Evolutionary conservation across 2,329 filamentous ascomycete genomes (phyloP).

Genomic region (Pyrenophora tritici-repentis): DNA sequence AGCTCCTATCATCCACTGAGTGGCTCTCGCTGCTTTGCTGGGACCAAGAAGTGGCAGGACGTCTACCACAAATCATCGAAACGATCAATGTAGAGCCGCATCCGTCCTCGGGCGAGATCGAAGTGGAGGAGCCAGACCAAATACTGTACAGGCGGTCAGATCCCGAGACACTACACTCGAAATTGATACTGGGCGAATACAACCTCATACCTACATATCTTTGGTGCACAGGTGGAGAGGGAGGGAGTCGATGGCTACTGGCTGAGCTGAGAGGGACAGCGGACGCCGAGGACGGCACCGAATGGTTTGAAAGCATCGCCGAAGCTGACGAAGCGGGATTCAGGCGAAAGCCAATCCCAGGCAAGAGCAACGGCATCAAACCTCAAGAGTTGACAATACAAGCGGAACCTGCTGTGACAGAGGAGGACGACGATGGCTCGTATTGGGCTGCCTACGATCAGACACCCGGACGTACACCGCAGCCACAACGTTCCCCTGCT

Average conservation of each 20-base stretch:
- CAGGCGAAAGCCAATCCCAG: slow-evolving; percentile 29
- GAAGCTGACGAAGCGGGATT: slow-evolving; percentile 64
- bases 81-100: slow-evolving; percentile 75
- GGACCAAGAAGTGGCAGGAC: slow-evolving; percentile 61
- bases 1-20: slow-evolving; percentile 66
- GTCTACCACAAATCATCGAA: slow-evolving; percentile 65
- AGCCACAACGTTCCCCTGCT: slow-evolving; percentile 64
- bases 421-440: slow-evolving; percentile 70
- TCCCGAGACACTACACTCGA: slow-evolving; percentile 72
- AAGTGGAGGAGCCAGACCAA: slow-evolving; percentile 69
- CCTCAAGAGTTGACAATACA: slow-evolving; percentile 14
- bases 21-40: slow-evolving; percentile 78
- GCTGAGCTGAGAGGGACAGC: slow-evolving; percentile 68
- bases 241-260: slow-evolving; percentile 72
- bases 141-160: slow-evolving; percentile 72
- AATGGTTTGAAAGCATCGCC: slow-evolving; percentile 61
- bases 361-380: slow-evolving; percentile 24
- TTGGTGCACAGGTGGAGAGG: slow-evolving; percentile 69
- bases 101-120: slow-evolving; percentile 78
- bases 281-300: slow-evolving; percentile 61
- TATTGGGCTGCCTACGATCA: slow-evolving; percentile 83
- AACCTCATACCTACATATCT: slow-evolving; percentile 68
- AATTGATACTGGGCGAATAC: slow-evolving; percentile 66
- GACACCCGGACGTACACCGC: slow-evolving; percentile 56
- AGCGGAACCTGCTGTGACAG: slow-evolving; percentile 22